phyloP scores from a whole-genome alignment of 176 grass and related monocot species.

The Elaeis guineensis region DNA sequence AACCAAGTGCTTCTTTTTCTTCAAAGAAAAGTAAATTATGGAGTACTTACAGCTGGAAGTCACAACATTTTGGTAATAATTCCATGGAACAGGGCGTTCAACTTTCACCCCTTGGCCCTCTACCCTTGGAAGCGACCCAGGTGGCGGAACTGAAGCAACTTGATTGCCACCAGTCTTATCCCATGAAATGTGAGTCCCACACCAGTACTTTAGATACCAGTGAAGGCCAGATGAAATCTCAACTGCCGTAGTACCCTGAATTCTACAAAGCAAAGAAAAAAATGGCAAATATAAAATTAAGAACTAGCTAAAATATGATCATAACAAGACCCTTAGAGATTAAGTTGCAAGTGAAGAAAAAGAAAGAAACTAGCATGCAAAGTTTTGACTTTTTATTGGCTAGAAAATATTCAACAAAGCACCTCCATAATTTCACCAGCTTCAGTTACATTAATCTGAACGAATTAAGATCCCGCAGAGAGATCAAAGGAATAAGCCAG shows the following conservation, averaged over 20 bases:
- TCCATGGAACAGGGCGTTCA: constrained; percentile 86
- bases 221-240: constrained; percentile 85
- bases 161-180: constrained; percentile 88
- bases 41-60: constrained; percentile 87
- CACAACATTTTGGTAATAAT: constrained; percentile 97
- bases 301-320: too few relatives aligned
- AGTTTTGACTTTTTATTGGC: too few relatives aligned
- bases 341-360: too few relatives aligned
- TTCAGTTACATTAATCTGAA: too few relatives aligned
- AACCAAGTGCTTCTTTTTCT: too few relatives aligned
- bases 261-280: constrained; percentile 31
- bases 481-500: too few relatives aligned
- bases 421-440: too few relatives aligned
- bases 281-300: background rate
- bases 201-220: constrained; percentile 95
- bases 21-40: background rate
- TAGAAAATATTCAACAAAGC: too few relatives aligned
- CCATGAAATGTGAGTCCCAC: constrained; percentile 86
- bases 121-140: constrained; percentile 59
- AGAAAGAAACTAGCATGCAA: too few relatives aligned
- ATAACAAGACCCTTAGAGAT: too few relatives aligned
- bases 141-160: constrained; percentile 42
- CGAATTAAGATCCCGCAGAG: too few relatives aligned
- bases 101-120: constrained; percentile 53
- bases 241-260: constrained; percentile 70